Base-by-base conservation (phyloP, 2,329 filamentous ascomycete species). In the Aspergillus calidoustus region DNA sequence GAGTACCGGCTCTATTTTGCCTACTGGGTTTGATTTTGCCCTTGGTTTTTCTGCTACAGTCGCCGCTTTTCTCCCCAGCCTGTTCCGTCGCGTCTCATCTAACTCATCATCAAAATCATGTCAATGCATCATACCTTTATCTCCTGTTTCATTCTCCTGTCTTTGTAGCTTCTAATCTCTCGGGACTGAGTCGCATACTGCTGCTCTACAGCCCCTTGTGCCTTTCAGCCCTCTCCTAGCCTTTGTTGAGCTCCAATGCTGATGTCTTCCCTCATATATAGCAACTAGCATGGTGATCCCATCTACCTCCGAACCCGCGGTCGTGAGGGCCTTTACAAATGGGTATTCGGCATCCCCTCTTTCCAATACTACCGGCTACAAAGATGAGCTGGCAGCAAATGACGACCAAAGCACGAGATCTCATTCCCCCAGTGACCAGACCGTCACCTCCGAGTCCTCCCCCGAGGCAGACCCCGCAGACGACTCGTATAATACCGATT, bases 361-460 rank as follows among this genome's bases (percentile, higher is more conserved):
- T 57, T 65, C 68, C 31, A 66, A 73, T 63, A 60, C 68, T 64
- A 57, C 63, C n/a, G 70, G 67, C 52, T 63, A 66, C 49, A 67
- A 72, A 55, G 66, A 69, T 61, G 81, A 83, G 60, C 76, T 79
- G 63, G 80, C 80, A 38, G 63, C 71, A 50, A 81, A 84, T 64
- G 84, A 84, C 67, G 90, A 85, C 78, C 91, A 92, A 70, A 92
- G 88, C 83, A 91, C 93, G 69, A 83, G 90, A 63, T 93, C 91
- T 71, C 90, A 96, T 72, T 82, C 86, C 69, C 85, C 86, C 73
- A 86, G 90, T 71, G 77, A 81, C 66, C 78, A 81, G 13, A 41
- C 34, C 71, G 80, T 79, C 74, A 83, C 81, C 67, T 80, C 81
- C 71, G 80, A 83, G 71, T 80, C 80, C 70, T 75, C 73, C 64